phyloP scores from a whole-genome alignment of 345 rosid genomes.

The Arabis hirsuta region DNA sequence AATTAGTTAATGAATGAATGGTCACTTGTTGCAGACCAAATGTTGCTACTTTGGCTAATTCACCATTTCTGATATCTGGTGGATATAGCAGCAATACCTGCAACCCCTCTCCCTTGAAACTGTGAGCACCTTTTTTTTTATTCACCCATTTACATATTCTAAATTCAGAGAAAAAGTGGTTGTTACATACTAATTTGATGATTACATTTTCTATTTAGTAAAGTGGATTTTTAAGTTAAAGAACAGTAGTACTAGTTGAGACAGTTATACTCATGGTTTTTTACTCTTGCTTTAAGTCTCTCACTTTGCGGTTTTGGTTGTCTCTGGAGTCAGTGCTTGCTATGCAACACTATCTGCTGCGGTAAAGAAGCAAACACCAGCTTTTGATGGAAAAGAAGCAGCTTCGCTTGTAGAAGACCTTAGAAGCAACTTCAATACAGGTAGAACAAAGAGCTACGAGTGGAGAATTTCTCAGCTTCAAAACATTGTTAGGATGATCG shows the following conservation, averaged over 20 bases:
- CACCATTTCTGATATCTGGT: conserved; percentile 21
- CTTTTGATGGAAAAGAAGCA: conserved; percentile 52
- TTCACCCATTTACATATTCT: background rate
- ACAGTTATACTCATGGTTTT: background rate
- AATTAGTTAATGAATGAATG: background rate
- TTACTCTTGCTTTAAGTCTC: conserved; percentile 24
- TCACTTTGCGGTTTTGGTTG: background rate
- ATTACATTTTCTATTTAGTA: conserved; percentile 22
- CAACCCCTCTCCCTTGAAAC: conserved; percentile 36
- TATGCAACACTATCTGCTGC: conserved; percentile 43
- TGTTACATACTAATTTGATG: background rate
- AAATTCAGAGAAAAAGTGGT: background rate
- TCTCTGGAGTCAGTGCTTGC: conserved; percentile 37
- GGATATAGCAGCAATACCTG: conserved; percentile 31
- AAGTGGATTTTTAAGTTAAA: conserved; percentile 2
- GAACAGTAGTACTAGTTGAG: conserved; percentile 3
- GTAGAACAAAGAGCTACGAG: conserved; percentile 73
- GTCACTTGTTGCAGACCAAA: conserved; percentile 30
- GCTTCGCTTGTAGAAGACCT: conserved; percentile 56
- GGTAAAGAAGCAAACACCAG: conserved; percentile 11
- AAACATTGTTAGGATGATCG: conserved; percentile 61
- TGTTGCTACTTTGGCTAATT: conserved; percentile 23
- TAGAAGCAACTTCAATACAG: conserved; percentile 54
- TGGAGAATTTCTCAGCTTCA: conserved; percentile 79
- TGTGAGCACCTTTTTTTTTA: conserved; percentile 24